Conservation (phyloP, 73 alveolate species). For the Tetrahymena elliotti region DNA sequence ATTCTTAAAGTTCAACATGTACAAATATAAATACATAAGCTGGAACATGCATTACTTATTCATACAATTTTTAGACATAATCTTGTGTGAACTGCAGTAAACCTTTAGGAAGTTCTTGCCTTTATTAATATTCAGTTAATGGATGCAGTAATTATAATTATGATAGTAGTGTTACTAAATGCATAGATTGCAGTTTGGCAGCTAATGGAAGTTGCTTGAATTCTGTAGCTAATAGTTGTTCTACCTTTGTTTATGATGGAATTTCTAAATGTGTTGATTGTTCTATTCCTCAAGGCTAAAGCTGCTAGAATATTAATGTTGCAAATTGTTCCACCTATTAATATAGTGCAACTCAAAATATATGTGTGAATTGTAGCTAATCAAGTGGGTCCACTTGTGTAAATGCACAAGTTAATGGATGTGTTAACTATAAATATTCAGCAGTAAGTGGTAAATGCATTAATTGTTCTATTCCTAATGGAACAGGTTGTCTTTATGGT, state of each 20-base stretch:
- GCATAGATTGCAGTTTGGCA: neutral
- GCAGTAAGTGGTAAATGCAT: neutral
- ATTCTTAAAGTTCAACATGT: neutral
- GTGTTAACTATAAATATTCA: neutral
- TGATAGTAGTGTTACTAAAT: neutral
- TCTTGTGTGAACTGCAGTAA: neutral
- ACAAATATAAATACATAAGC: neutral
- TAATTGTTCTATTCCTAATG: neutral
- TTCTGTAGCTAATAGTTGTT: neutral
- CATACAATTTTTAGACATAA: neutral
- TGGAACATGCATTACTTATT: neutral
- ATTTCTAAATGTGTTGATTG: neutral
- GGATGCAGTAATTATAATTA: neutral
- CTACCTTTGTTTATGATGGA: neutral
- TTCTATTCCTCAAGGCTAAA: neutral
- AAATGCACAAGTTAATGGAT: neutral
- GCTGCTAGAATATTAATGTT: neutral
- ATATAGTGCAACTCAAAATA: neutral
- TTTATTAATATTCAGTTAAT: neutral
- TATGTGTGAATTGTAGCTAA: neutral
- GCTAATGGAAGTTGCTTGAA: neutral
- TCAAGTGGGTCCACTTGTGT: neutral
- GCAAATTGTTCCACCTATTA: neutral
- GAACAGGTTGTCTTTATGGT: neutral
- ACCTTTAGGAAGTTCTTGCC: neutral